Evolutionary conservation across 441 rosid genomes (phyloP), one percentile per base, ranked within the genome.

Genomic region (Macaranga tanarius): DNA sequence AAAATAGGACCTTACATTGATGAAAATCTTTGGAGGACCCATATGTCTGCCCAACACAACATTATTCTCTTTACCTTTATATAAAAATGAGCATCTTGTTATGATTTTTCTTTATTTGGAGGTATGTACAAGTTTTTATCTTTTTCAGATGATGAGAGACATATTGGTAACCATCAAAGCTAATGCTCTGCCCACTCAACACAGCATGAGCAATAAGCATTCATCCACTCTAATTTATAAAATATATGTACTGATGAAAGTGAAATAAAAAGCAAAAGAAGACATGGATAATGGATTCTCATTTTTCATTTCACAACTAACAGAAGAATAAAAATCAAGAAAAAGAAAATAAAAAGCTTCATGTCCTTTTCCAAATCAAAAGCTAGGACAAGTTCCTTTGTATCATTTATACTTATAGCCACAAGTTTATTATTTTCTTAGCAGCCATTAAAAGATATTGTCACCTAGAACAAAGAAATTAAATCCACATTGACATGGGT

Each of bases 161-260:
- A 71, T 50, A 55, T 52, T 66, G 68, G 61, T 66, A 70, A 42
- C 61, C 13, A 45, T 2, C 12, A 68, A 54, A 66, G 58, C 64
- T 55, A 76, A 71, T 72, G 81, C 70, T 45, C 73, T 45, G 31
- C 77, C 83, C 85, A 79, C 85, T 72, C 51, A 51, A 15, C 40
- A 19, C 11, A 31, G 60, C 60, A 67, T 25, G 1, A 69, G 22
- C 62, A 67, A 28, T 23, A 56, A 60, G 75, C 80, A 56, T 65
- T 34, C 62, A 48, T 48, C 52, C 52, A 13, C 62, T 58, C 16
- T 26, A 17, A 2, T 25, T 65, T 65, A 55, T 26, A 58, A 54
- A 54, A n/a, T 7, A 10, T 9, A 44, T 25, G 10, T 44, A 54
- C 61, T 15, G 54, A 70, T 15, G 54, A 70, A 72, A 72, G 74